Conservation (phyloP, 1,139 yeast genomes). For the Candida tetrigidarum region DNA sequence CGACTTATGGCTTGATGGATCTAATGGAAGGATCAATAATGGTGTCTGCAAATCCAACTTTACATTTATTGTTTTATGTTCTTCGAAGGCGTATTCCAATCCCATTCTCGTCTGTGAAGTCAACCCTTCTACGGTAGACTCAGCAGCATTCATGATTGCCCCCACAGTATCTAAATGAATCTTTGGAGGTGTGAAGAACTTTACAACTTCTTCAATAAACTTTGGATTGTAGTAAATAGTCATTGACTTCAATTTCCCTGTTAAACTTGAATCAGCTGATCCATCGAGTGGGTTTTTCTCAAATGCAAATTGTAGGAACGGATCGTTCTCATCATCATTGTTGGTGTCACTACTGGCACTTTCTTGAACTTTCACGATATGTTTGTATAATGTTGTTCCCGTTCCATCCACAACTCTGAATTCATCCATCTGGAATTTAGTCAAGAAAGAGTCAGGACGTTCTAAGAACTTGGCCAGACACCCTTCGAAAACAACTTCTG, state of each 20-base stretch:
- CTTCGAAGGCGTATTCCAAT: conserved; percentile 89
- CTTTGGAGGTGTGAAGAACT: conserved; percentile 86
- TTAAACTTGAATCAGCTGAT: conserved; percentile 76
- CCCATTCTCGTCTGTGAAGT: conserved; percentile 92
- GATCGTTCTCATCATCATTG: conserved; percentile 50
- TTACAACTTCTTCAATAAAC: conserved; percentile 73
- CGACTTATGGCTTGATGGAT: conserved; percentile 77
- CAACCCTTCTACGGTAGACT: conserved; percentile 90
- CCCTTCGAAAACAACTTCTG: conserved; percentile 82
- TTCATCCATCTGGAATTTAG: conserved; percentile 77
- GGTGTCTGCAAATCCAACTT: conserved; percentile 94
- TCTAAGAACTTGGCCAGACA: conserved; percentile 75
- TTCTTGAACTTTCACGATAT: conserved; percentile 78
- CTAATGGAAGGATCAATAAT: conserved; percentile 83
- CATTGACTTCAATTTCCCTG: conserved; percentile 81
- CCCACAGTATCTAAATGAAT: conserved; percentile 88
- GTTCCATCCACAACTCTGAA: conserved; percentile 90
- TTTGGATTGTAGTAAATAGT: conserved; percentile 85
- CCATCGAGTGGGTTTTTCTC: conserved; percentile 88
- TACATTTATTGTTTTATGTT: conserved; percentile 87
- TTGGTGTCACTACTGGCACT: not conserved
- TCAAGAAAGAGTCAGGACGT: conserved; percentile 76
- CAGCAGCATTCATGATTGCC: conserved; percentile 94
- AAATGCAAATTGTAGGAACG: conserved; percentile 81
- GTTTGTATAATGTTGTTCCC: conserved; percentile 71